Base-by-base conservation (phyloP, 129 eudicot genomes). In the Scalesia atractyloides region DNA sequence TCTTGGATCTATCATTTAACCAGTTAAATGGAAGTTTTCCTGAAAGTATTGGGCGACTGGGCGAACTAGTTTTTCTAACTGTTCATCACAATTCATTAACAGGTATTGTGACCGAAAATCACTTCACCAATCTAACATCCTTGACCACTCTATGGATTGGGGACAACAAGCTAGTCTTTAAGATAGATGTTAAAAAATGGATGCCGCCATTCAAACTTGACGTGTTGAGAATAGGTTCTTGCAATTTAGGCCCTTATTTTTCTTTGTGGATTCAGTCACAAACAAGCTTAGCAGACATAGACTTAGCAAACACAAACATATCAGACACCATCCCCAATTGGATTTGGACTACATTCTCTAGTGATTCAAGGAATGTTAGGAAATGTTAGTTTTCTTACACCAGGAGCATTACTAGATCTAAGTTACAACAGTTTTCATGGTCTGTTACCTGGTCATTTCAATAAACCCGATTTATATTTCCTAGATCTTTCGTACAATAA, bases 31-130 rank as follows among this genome's bases (percentile, higher is more conserved):
- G 74, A 51, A 69, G 26, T 51, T 8, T 69, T 12, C 60, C 74
- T 9, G 15, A 51, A 30, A 62, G 47, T 62, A 62, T 62, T 6
- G 67, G 47, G 16, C 20, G 16, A 69, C 63, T 52, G 0, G 46
- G 50, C 15, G 12, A 52, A 41, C 64, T 70, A 8, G 9, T 0
- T 4, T 14, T 8, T 34, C 47, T 70, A 26, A 34, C 9, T 2
- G 37, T 70, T 17, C 48, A 58, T 54, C 17, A 12, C 65, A 76
- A 81, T 59, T 53, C 33, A 36, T 63, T 75, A 13, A 50, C 64
- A 41, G 82, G 85, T 19, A 44, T 77, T 17, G 68, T 82, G 19
- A 62, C 76, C 1, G 73, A 82, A 78, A 48, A 8, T 34, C 80
- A 67, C 30, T 69, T 82, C 41, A n/a, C 54, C 15, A 62, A 69